Evolutionary conservation across 257 asterid genomes (phyloP).

Genomic region (Solanum chaucha): DNA sequence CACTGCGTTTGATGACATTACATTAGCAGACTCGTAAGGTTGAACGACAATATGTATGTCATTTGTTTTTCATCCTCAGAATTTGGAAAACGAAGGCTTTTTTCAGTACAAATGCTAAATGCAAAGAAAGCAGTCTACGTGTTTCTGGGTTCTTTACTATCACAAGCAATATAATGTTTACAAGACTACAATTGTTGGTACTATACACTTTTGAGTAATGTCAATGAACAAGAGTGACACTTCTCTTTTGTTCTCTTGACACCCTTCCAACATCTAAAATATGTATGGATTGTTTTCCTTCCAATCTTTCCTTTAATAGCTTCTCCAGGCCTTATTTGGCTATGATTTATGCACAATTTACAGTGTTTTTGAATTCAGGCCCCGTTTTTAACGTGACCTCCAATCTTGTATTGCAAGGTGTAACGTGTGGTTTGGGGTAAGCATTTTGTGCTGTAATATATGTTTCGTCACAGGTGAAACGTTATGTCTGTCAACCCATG

Average conservation of each 20-base stretch:
- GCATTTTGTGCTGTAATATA: constrained; percentile 36
- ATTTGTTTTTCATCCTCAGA: neutral
- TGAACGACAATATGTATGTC: neutral
- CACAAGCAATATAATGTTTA: neutral
- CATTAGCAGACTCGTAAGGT: neutral
- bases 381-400: constrained; percentile 13
- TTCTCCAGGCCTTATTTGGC: neutral
- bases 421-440: constrained; percentile 57
- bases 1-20: neutral
- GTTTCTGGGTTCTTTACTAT: neutral
- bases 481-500: constrained; percentile 53
- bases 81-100: neutral
- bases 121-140: neutral
- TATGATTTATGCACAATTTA: neutral
- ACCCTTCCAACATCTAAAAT: neutral
- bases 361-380: neutral
- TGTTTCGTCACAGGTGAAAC: constrained; percentile 73
- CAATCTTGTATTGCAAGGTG: constrained; percentile 65
- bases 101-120: neutral
- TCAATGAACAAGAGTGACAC: neutral
- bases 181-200: neutral
- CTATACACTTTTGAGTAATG: neutral
- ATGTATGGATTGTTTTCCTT: neutral
- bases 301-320: neutral
- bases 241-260: neutral